Base-by-base conservation (phyloP, 2,329 filamentous ascomycete genomes). In the Aspergillus fructus region DNA sequence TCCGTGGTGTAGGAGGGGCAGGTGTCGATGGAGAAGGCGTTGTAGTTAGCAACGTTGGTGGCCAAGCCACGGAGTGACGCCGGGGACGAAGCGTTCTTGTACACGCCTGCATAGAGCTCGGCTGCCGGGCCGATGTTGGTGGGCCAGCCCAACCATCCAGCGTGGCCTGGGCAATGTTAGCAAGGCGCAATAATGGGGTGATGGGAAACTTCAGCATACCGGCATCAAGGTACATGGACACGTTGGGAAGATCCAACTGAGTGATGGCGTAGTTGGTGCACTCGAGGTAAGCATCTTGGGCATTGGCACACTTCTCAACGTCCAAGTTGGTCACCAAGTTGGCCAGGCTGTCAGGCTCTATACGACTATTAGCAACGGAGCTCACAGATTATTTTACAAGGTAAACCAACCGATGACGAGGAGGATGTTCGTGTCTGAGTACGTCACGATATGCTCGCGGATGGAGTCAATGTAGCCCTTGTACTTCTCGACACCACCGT, bases 111-210 rank as follows among this genome's bases (percentile, higher is more conserved):
- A 65, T 77, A 83, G 15, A 83, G 71, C 39, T 76, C 64, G 9
- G 81, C 81, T 2, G 81, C 79, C 5, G 81, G 81, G 5, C 64
- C 62, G 46, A 85, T 79, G 73, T 87, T 87, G 59, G 82, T 84
- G 17, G 79, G 69, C 84, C 84, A 87, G 65, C 85, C 85, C 43
- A 87, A 78, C 85, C 85, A 88, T 59, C 85, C 84, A 24, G 81
- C 84, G 69, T 88, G 85, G 37, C 71, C 70, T 72, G 34, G 11
- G 15, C 46, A n/a, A 3, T 11, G 11, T 53, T 27, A 49, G n/a
- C 7, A 8, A 23, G 7, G 30, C 12, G 37, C 9, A 37, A 7
- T 27, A 23, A 2, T 1, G 12, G n/a, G 27, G 27, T 4, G 3
- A 30, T 6, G 11, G 3, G 8, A 11, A 4, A 11, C 34, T 15